phyloP scores from a whole-genome alignment of 208 protist genomes.

The Crithidia fasciculata region DNA sequence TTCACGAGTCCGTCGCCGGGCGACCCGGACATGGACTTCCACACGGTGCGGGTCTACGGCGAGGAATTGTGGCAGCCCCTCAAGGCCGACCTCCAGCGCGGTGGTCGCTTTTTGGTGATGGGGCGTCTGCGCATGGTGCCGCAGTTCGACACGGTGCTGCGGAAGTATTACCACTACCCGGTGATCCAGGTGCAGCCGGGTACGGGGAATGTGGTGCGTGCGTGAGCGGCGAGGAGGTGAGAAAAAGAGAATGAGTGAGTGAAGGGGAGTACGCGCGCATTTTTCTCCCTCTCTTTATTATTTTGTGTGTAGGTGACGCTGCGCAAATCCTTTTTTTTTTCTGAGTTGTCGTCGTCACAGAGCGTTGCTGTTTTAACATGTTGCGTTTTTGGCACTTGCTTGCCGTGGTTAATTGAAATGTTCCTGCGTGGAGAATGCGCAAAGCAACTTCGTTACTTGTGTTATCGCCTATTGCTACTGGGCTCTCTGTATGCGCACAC shows the following conservation, averaged over 20 bases:
- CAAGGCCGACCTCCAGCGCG: conserved; percentile 40
- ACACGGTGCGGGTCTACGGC: conserved; percentile 84
- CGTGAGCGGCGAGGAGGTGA: neutral
- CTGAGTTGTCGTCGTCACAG: neutral
- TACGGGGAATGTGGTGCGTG: conserved; percentile 40
- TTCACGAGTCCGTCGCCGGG: conserved; percentile 78
- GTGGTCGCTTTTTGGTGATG: conserved; percentile 62
- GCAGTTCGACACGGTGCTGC: conserved; percentile 75
- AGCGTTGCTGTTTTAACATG: neutral
- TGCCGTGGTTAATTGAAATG: neutral
- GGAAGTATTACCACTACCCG: conserved; percentile 90
- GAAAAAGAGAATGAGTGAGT: neutral
- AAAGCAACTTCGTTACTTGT: no score
- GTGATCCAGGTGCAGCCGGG: conserved; percentile 83
- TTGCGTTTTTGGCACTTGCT: neutral
- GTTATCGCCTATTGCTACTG: no score
- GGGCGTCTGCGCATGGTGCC: conserved; percentile 86
- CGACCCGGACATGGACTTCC: conserved; percentile 89
- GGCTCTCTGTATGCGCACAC: no score
- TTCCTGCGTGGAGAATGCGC: no score
- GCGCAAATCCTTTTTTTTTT: no score
- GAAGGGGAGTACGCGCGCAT: neutral
- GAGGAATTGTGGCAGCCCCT: conserved; percentile 51
- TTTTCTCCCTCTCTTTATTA: neutral
- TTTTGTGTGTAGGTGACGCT: neutral